Base-by-base conservation (phyloP, 2,329 filamentous ascomycete genomes). In the Neophaeococcomyces mojaviensis region DNA sequence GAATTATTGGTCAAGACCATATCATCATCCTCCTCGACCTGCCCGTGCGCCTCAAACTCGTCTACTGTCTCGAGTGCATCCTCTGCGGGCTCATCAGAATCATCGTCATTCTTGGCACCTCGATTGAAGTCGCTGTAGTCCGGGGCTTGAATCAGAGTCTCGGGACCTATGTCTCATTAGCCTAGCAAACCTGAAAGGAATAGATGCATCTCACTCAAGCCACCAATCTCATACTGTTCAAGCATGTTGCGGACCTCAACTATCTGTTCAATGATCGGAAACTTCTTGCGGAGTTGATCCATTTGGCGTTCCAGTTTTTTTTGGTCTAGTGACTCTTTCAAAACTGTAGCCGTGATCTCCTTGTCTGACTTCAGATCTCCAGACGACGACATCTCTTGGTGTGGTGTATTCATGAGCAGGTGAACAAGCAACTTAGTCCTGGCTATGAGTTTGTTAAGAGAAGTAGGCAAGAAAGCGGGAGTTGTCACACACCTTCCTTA, bases 401-500 rank as follows among this genome's bases (percentile, higher is more conserved):
- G 52, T 4, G 53, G 55, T 10, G 55, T 57, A 19, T 50, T 39
- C 44, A 52, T 51, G 19, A 58, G 47, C 10, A 58, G 48, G 36
- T 58, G 56, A 3, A 53, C 49, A 18, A 58, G 37, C 1, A 62
- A 52, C 12, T 46, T 47, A 5, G 56, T 50, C 33, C 59, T 52
- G 28, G 56, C 59, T 61, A 33, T n/a, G 18, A 10, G 12, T 22
- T 16, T 2, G 13, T 34, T 46, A 20, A 39, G 34, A 16, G 15
- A n/a, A 10, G 20, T 18, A n/a, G 9, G 15, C 4, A 30, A 31
- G 18, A 18, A 5, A 15, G 10, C n/a, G 24, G n/a, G 7, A 7
- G 41, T 4, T 32, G 18, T n/a, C 20, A 56, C 68, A 52, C 61
- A 73, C 70, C 64, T 33, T 66, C 63, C 58, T 70, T 71, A 41